Base-by-base conservation (phyloP, 208 protist species). In the Trypanosoma cruzi region DNA sequence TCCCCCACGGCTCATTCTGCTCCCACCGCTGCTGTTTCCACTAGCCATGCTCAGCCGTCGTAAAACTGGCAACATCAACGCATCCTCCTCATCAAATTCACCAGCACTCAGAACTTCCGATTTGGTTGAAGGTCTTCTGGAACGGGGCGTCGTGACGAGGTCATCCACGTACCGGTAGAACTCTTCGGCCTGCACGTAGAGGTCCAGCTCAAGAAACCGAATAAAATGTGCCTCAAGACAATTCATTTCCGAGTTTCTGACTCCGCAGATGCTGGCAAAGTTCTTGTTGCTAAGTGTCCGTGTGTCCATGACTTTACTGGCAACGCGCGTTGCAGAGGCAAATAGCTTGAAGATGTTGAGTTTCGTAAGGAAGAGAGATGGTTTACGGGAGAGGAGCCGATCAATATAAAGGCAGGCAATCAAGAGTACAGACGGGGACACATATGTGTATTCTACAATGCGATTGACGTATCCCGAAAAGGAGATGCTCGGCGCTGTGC, bases 231-330 rank as follows among this genome's bases (percentile, higher is more conserved):
- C 62, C 71, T 96, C 90, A 18, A 96, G 75, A 14, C 63, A 50
- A 68, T 90, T 90, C 42, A 96, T 69, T 64, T 94, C 78, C 13
- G 83, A 68, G 48, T 84, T 86, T 4, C 77, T 71, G 28, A 96
- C 49, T 20, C 86, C 86, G 57, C 79, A 77, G 13, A 92, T 73
- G 52, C 74, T 54, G 18, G 89, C 82, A 66, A 93, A 93, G 75
- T 90, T 76, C 58, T 86, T 88, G 63, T 93, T 93, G 67, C 78
- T 93, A 1, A 95, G 71, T 14, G 80, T 86, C 46, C 89, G 78
- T 22, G 86, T 86, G 68, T 95, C 89, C 66, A 91, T 78, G 22
- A 93, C 60, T 60, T 95, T 95, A 58, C 80, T 88, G 18, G 81
- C 75, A 4, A 93, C 63, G 31, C 89, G 82, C 29, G 80, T 64